Percentiles rank a stretch among this genome's conserved stretches.
Conservation (phyloP, 208 protist species). For the Acanthamoeba healyi region DNA sequence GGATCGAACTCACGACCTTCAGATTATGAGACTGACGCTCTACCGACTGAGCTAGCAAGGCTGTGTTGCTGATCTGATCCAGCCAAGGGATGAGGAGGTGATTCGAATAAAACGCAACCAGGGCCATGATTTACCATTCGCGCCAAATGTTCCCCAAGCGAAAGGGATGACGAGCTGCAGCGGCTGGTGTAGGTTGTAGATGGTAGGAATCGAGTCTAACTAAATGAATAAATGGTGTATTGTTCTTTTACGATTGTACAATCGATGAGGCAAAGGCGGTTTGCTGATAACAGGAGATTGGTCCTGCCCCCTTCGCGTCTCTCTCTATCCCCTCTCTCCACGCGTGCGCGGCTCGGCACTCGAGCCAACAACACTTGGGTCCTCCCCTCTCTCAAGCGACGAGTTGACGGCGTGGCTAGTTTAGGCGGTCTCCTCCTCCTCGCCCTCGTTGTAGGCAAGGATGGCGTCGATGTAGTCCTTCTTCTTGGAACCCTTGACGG, state of each 20-base stretch:
- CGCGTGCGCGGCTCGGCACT: no score
- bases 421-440: background rate
- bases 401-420: background rate
- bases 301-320: background rate
- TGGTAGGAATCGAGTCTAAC: no score
- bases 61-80: no score
- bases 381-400: background rate
- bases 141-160: no score
- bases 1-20: conserved; percentile 80
- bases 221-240: no score
- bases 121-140: no score
- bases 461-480: conserved; percentile 66
- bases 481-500: conserved; percentile 22
- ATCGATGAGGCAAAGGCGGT: background rate
- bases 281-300: background rate
- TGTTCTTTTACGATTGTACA: no score
- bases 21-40: conserved; percentile 80
- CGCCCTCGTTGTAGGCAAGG: conserved; percentile 19
- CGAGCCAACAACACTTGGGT: no score
- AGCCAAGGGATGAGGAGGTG: no score
- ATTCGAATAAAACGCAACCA: no score
- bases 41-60: conserved; percentile 78
- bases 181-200: no score
- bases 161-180: no score
- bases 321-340: background rate